Percentiles rank a stretch among this genome's conserved stretches.
Conservation (phyloP, 305 asterid genomes). For the Euphrasia arctica region DNA sequence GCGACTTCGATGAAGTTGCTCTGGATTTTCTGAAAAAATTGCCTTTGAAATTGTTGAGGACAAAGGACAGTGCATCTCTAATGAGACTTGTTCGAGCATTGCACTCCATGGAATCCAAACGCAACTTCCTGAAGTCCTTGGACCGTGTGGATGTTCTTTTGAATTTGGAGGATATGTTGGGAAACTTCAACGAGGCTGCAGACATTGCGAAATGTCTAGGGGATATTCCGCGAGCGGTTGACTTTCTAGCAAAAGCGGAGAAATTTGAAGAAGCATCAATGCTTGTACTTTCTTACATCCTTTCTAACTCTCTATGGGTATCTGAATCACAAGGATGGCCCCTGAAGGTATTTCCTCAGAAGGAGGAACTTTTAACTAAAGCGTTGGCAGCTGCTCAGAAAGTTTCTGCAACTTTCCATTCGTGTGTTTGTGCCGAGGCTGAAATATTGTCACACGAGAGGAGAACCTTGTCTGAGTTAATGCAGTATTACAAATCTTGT, state of each 20-base stretch:
- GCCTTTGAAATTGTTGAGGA: conserved; percentile 33
- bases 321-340: conserved; percentile 58
- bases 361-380: conserved; percentile 38
- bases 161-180: conserved; percentile 50
- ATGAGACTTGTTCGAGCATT: conserved; percentile 57
- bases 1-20: conserved; percentile 30
- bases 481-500: conserved; percentile 31
- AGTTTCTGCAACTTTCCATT: conserved; percentile 34
- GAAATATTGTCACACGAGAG: conserved; percentile 35
- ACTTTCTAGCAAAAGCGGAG: conserved; percentile 45
- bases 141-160: conserved; percentile 47
- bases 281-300: conserved; percentile 33
- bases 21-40: conserved; percentile 51
- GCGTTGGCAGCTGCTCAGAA: conserved; percentile 35
- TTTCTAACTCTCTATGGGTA: conserved; percentile 49
- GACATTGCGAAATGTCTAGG: conserved; percentile 46
- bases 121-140: conserved; percentile 41
- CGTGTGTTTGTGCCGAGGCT: conserved; percentile 36
- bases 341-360: conserved; percentile 37
- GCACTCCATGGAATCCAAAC: conserved; percentile 36
- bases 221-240: conserved; percentile 42
- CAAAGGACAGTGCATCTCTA: conserved; percentile 38
- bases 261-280: conserved; percentile 31
- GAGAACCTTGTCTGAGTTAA: conserved; percentile 35
- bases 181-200: conserved; percentile 60